Conservation (phyloP, 306 rosid genomes). For the Ceratonia siliqua region DNA sequence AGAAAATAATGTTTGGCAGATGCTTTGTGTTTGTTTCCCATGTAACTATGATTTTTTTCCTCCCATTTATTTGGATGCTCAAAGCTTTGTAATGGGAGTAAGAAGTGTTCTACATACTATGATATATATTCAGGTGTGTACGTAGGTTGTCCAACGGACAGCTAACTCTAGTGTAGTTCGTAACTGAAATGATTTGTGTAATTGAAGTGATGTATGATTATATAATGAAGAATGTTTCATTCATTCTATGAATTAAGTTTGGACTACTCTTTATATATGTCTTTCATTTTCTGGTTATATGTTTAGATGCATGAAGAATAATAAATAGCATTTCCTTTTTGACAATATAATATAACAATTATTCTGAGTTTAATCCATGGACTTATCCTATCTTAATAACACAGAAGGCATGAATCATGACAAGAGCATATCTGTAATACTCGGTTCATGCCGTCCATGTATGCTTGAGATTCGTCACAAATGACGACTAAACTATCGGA, state of each 20-base stretch:
- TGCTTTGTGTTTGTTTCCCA: neutral
- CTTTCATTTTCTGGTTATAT: neutral
- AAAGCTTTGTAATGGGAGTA: neutral
- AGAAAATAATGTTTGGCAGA: neutral
- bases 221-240: neutral
- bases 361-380: neutral
- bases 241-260: neutral
- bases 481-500: neutral
- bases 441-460: neutral
- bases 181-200: neutral
- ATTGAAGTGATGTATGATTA: constrained; percentile 3
- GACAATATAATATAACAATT: neutral
- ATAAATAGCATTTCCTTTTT: neutral
- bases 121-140: neutral
- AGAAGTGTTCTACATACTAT: neutral
- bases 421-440: neutral
- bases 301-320: neutral
- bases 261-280: neutral
- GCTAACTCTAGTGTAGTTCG: constrained; percentile 18
- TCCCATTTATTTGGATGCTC: neutral
- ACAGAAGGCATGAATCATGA: neutral
- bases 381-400: neutral
- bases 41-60: neutral
- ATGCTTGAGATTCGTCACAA: neutral
- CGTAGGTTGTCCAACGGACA: constrained; percentile 24